Evolutionary conservation across 768 basidiomycete species (phyloP).

Genomic region (Auriscalpium microsporum): DNA sequence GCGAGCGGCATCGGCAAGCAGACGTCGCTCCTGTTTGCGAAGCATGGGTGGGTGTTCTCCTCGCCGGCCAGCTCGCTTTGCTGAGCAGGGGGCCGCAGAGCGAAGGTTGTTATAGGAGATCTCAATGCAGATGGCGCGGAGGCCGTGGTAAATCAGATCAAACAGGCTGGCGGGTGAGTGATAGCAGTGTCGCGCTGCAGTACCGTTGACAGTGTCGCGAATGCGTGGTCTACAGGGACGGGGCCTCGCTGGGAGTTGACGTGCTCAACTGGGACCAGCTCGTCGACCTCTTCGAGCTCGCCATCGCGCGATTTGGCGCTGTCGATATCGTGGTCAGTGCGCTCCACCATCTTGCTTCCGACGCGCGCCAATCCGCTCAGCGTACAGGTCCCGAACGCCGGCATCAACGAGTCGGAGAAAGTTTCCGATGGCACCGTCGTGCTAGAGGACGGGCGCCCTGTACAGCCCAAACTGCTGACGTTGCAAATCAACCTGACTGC

Average conservation of each 20-base stretch:
- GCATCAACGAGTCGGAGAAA: constrained; percentile 30
- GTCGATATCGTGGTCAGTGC: constrained; percentile 46
- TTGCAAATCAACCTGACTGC: constrained; percentile 43
- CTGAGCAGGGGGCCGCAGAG: constrained; percentile 22
- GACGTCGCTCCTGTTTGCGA: constrained; percentile 41
- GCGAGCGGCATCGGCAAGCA: constrained; percentile 41
- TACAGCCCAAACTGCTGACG: constrained; percentile 36
- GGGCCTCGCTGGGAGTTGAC: constrained; percentile 35
- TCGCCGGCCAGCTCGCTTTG: too few relatives aligned
- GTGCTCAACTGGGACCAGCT: constrained; percentile 49
- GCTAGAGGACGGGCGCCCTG: constrained; percentile 29
- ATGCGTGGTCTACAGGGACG: constrained; percentile 25
- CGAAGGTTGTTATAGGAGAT: constrained; percentile 49
- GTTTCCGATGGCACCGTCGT: constrained; percentile 10
- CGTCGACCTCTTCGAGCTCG: constrained; percentile 41
- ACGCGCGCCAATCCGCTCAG: neutral
- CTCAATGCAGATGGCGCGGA: constrained; percentile 33
- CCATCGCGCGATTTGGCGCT: constrained; percentile 35
- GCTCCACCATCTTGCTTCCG: neutral
- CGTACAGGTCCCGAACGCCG: constrained; percentile 39
- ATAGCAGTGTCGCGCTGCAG: constrained; percentile 5
- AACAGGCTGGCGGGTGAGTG: constrained; percentile 33
- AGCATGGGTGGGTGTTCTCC: constrained; percentile 32
- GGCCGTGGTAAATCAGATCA: constrained; percentile 33
- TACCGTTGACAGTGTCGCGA: neutral